Conservation (phyloP, 371 early-diverging fungal genomes). For the Mortierella sp. region DNA sequence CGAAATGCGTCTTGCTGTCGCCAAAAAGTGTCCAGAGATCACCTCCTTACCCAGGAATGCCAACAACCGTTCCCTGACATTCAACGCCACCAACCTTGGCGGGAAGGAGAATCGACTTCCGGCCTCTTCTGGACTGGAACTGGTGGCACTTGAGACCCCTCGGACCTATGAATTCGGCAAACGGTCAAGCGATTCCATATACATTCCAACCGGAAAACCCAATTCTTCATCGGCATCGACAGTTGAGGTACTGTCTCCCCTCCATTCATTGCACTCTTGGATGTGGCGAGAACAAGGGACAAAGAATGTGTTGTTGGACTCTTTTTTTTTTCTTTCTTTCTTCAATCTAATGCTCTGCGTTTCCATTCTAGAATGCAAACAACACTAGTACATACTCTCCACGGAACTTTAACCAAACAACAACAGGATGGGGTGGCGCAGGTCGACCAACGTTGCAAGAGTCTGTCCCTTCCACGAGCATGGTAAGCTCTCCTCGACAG, state of each 20-base stretch:
- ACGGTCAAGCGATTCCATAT: conserved; percentile 26
- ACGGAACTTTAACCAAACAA: conserved; percentile 3
- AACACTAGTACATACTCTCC: conserved; percentile 18
- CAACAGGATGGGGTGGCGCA: conserved; percentile 33
- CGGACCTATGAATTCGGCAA: conserved; percentile 30
- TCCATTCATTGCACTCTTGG: conserved; percentile 9
- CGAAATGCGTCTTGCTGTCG: conserved; percentile 38
- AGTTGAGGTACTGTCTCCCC: background rate
- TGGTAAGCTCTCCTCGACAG: background rate
- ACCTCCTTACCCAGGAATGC: conserved; percentile 15
- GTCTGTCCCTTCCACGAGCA: conserved; percentile 2
- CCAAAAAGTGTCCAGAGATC: conserved; percentile 36
- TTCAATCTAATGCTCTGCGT: background rate
- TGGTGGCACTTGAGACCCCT: conserved; percentile 34
- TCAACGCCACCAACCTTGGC: background rate
- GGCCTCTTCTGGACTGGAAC: conserved; percentile 11
- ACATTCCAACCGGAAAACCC: background rate
- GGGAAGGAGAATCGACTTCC: conserved; percentile 29
- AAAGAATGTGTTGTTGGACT: background rate
- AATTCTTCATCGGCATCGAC: background rate
- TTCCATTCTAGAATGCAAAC: background rate
- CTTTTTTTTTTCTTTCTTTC: background rate
- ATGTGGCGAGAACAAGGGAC: conserved; percentile 9
- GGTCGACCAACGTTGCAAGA: conserved; percentile 30
- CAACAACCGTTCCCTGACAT: background rate